These are phyloP conservation scores for Xanthoconium purpureum DNA, from an alignment of 768 basidiomycete species.

Conservation along the genomic window DNA sequence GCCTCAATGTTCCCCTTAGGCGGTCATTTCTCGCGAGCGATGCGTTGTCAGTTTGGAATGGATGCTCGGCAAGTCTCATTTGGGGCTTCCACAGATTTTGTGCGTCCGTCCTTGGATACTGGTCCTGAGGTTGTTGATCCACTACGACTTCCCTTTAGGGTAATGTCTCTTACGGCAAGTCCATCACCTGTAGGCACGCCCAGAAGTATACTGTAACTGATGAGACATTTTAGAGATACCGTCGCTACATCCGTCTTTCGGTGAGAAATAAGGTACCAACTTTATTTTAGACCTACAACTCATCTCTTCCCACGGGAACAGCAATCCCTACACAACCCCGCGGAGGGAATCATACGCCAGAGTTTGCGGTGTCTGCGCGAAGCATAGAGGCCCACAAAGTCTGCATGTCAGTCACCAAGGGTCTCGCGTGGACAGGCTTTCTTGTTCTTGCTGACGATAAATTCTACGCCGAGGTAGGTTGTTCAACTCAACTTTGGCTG, in stretches of 20 bases:
- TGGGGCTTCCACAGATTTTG: slow-evolving; percentile 75
- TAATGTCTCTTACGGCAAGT: slow-evolving; percentile 66
- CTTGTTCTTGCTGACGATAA: slow-evolving; percentile 53
- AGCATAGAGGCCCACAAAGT: slow-evolving; percentile 60
- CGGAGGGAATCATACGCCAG: slow-evolving; percentile 76
- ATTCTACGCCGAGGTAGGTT: slow-evolving; percentile 54
- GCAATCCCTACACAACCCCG: slow-evolving; percentile 69
- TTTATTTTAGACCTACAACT: slow-evolving; percentile 10
- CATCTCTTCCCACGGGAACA: slow-evolving; percentile 30
- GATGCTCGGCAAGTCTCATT: slow-evolving; percentile 35
- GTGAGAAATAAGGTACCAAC: slow-evolving; percentile 34
- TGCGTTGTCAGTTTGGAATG: slow-evolving; percentile 44
- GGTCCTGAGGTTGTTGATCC: slow-evolving; percentile 1
- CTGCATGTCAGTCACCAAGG: slow-evolving; percentile 56
- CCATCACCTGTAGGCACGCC: slow-evolving; percentile 11
- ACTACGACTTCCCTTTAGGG: slow-evolving; percentile 46
- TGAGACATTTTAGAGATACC: slow-evolving; percentile 46
- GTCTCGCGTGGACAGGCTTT: slow-evolving; percentile 59
- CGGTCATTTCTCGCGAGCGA: slow-evolving; percentile 49
- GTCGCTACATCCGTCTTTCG: slow-evolving; percentile 60
- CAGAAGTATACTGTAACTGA: slow-evolving; percentile 10
- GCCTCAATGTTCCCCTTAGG: slow-evolving; percentile 36
- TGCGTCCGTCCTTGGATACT: slow-evolving; percentile 36
- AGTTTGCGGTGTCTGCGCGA: slow-evolving; percentile 58
- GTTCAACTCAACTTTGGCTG: not conserved